Evolutionary conservation across 805 yeast species (phyloP).

Genomic region (Teunomyces aglyptinius): DNA sequence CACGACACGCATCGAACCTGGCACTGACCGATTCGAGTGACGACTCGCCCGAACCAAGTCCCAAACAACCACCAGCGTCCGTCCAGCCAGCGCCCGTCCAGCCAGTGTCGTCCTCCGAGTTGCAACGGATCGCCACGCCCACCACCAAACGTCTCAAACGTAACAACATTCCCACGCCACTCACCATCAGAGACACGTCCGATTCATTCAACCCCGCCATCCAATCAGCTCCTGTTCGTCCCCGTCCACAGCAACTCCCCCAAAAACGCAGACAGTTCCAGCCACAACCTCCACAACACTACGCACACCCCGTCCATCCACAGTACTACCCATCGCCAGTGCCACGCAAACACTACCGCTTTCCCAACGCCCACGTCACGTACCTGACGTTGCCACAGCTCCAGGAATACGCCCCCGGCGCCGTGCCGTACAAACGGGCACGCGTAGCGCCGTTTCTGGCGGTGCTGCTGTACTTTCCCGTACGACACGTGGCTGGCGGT

Average conservation of each 20-base stretch:
- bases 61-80: too few relatives aligned
- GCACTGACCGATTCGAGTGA: slow-evolving; percentile 3
- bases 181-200: slow-evolving; percentile 15
- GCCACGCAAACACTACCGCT: slow-evolving; percentile 10
- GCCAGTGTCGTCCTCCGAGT: background rate
- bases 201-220: slow-evolving; percentile 17
- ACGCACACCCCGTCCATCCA: background rate
- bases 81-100: too few relatives aligned
- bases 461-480: slow-evolving; percentile 8
- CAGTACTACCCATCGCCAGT: slow-evolving; percentile 10
- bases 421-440: slow-evolving; percentile 5
- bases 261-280: background rate
- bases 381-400: slow-evolving; percentile 9
- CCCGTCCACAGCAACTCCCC: slow-evolving; percentile 2
- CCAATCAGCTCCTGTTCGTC: slow-evolving; percentile 34
- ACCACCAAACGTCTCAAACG: slow-evolving; percentile 30
- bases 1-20: slow-evolving; percentile 5
- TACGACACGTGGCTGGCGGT: slow-evolving; percentile 5
- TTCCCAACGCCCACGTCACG: slow-evolving; percentile 11
- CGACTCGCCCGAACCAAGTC: background rate
- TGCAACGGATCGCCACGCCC: slow-evolving; percentile 17
- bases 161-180: slow-evolving; percentile 32
- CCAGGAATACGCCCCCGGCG: background rate
- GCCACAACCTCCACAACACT: slow-evolving; percentile 1
- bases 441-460: slow-evolving; percentile 10